phyloP scores from a whole-genome alignment of 345 rosid species.

The Gynandropsis gynandra region DNA sequence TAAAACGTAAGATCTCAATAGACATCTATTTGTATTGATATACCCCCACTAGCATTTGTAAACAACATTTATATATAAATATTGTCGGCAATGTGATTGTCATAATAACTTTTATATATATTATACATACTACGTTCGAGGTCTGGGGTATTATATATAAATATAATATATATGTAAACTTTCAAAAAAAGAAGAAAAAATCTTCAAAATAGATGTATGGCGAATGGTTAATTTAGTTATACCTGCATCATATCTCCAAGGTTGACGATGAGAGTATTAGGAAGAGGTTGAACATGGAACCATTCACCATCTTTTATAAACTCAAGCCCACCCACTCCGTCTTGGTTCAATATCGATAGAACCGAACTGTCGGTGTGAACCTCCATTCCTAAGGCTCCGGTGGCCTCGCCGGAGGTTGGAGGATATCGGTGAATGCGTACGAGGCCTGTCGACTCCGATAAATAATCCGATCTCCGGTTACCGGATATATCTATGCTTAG shows the following conservation, averaged over 20 bases:
- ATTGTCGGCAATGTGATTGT: background rate
- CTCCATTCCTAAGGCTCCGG: conserved; percentile 42
- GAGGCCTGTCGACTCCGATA: conserved; percentile 49
- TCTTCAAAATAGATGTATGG: background rate
- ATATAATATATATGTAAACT: too few species aligned
- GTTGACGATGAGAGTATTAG: conserved; percentile 47
- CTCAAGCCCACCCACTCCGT: conserved; percentile 62
- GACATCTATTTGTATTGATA: background rate
- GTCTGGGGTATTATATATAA: too few species aligned
- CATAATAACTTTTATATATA: background rate
- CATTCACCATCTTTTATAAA: conserved; percentile 50
- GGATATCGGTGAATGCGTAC: conserved; percentile 68
- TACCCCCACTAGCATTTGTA: too few species aligned
- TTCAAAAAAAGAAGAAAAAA: too few species aligned
- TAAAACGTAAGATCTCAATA: background rate
- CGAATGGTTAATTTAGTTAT: background rate
- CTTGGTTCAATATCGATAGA: conserved; percentile 52
- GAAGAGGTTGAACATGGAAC: conserved; percentile 43
- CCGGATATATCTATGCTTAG: conserved; percentile 36
- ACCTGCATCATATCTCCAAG: conserved; percentile 95
- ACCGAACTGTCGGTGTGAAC: conserved; percentile 81
- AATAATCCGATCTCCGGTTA: conserved; percentile 18
- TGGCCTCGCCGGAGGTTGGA: background rate
- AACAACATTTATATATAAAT: too few species aligned
- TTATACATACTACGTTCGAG: too few species aligned